Percentiles rank a stretch among this genome's conserved stretches.
Conservation (phyloP, 345 rosid genomes). For the Acer saccharum region DNA sequence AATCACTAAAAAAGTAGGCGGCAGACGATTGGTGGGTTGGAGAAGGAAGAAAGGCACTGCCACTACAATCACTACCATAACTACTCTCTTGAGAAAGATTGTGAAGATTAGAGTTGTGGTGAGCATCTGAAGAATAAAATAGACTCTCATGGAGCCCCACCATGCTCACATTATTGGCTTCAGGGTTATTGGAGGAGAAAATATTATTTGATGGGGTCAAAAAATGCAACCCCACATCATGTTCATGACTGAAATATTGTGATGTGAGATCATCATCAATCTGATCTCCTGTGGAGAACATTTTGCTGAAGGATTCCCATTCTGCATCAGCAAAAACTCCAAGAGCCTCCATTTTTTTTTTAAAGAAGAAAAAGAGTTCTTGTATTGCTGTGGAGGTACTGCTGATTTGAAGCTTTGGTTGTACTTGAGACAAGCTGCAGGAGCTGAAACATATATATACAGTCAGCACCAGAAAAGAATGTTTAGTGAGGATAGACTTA, state of each 20-base stretch:
- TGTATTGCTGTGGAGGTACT: conserved; percentile 1
- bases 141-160: conserved; percentile 25
- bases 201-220: conserved; percentile 4
- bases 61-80: conserved; percentile 25
- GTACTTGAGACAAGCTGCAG: conserved; percentile 26
- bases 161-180: conserved; percentile 28
- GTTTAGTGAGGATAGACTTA: conserved; percentile 46
- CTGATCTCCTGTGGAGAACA: conserved; percentile 36
- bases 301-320: conserved; percentile 48
- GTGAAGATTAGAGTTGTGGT: conserved; percentile 19
- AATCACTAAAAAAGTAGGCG: conserved; percentile 19
- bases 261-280: conserved; percentile 26
- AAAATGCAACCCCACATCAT: conserved; percentile 18
- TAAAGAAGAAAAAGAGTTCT: conserved; percentile 9
- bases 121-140: conserved; percentile 26
- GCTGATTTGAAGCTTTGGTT: conserved; percentile 14
- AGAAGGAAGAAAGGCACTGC: conserved; percentile 21
- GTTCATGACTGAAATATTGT: conserved; percentile 31
- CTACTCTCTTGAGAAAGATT: conserved; percentile 34
- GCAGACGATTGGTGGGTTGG: conserved; percentile 16
- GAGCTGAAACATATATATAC: conserved; percentile 39
- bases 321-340: conserved; percentile 50
- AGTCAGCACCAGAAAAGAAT: conserved; percentile 18
- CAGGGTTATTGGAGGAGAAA: conserved; percentile 28
- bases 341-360: conserved; percentile 34